Evolutionary conservation across 495 filamentous ascomycete genomes (phyloP).

Genomic region (Xylaria palmicola): DNA sequence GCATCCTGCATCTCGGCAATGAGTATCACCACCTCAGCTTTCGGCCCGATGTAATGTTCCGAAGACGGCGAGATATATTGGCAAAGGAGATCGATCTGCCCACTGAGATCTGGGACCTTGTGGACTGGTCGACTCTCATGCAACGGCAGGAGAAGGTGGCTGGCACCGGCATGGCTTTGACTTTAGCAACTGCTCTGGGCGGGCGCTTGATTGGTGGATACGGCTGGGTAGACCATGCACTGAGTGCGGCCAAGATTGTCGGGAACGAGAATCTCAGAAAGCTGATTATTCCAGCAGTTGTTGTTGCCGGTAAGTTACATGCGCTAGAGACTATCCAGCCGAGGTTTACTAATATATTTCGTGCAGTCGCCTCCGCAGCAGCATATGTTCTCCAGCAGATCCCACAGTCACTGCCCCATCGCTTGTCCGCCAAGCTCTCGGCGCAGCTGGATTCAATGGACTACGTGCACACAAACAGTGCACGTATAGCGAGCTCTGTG

Average conservation of each 20-base stretch:
- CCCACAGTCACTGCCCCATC: constrained; percentile 81
- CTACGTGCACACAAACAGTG: constrained; percentile 86
- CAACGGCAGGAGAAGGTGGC: constrained; percentile 93
- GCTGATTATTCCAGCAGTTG: constrained; percentile 75
- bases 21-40: constrained; percentile 83
- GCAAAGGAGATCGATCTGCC: constrained; percentile 83
- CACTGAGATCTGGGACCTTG: constrained; percentile 88
- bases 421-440: constrained; percentile 81
- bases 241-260: constrained; percentile 74
- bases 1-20: constrained; percentile 82
- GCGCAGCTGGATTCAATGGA: constrained; percentile 75
- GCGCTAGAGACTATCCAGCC: background rate
- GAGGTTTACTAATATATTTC: constrained; percentile 34
- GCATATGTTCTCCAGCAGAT: constrained; percentile 83
- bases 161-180: constrained; percentile 89
- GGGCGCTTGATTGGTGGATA: constrained; percentile 76
- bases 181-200: constrained; percentile 82
- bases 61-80: constrained; percentile 70
- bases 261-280: constrained; percentile 81
- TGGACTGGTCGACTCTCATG: constrained; percentile 78
- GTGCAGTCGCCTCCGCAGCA: constrained; percentile 64
- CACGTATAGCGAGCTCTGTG: constrained; percentile 76
- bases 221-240: constrained; percentile 83
- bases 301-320: constrained; percentile 68
- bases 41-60: constrained; percentile 90